These are phyloP conservation scores for Cadophora malorum DNA, from an alignment of 2,329 filamentous ascomycete species.

Conservation along the genomic window DNA sequence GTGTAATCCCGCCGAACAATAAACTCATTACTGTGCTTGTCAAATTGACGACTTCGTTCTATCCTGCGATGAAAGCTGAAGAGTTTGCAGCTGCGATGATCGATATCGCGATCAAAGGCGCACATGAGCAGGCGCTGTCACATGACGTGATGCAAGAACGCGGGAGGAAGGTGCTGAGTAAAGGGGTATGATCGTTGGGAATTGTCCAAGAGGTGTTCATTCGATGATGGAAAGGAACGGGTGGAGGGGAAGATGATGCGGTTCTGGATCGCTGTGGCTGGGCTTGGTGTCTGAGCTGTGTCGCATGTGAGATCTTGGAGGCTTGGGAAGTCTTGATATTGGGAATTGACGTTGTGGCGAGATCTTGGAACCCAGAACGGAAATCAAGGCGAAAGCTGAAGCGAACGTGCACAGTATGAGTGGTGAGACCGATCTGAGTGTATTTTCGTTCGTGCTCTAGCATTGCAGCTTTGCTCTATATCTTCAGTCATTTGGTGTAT, in stretches of 20 bases:
- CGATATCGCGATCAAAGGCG: constrained; percentile 13
- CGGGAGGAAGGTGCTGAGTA: constrained; percentile 8
- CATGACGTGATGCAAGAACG: constrained; percentile 13
- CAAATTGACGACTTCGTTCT: constrained; percentile 16
- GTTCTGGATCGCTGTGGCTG: constrained; percentile 10
- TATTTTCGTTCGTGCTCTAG: background rate
- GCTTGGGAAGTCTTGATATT: background rate
- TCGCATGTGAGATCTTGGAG: constrained; percentile 2
- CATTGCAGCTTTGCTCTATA: background rate
- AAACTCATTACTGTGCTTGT: constrained; percentile 6
- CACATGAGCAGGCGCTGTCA: constrained; percentile 1
- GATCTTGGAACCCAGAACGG: background rate
- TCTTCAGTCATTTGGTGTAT: background rate
- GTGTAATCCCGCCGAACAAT: constrained; percentile 21
- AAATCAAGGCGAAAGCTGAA: background rate
- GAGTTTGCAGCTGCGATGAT: constrained; percentile 28
- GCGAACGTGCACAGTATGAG: background rate
- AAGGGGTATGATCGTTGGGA: background rate
- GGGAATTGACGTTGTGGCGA: background rate
- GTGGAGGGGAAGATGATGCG: constrained; percentile 5
- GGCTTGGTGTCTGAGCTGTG: constrained; percentile 7
- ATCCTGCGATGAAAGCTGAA: constrained; percentile 19
- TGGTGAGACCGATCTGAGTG: background rate
- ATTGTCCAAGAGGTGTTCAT: background rate
- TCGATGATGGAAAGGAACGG: background rate